These are phyloP conservation scores for Euphrasia confusa DNA, from an alignment of 257 asterid genomes.

Conservation along the genomic window DNA sequence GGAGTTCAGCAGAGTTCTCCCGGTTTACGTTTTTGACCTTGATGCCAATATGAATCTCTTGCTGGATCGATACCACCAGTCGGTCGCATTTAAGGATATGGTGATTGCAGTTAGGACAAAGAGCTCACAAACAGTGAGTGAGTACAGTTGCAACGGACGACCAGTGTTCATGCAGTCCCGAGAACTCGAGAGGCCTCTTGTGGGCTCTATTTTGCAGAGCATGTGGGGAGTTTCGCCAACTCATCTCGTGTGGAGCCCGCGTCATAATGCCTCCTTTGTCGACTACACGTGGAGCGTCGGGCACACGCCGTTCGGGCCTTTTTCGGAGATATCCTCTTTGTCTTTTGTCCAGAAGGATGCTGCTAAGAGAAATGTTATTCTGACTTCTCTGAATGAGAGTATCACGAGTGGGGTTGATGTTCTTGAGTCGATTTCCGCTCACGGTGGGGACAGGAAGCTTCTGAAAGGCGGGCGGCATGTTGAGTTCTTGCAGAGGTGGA, in stretches of 20 bases:
- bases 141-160: slow-evolving; percentile 78
- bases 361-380: slow-evolving; percentile 77
- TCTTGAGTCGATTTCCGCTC: slow-evolving; percentile 65
- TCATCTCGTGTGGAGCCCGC: slow-evolving; percentile 84
- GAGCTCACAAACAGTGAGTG: slow-evolving; percentile 86
- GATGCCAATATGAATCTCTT: slow-evolving; percentile 50
- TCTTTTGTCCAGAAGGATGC: slow-evolving; percentile 96
- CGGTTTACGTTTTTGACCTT: slow-evolving; percentile 80
- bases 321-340: slow-evolving; percentile 68
- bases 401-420: slow-evolving; percentile 65
- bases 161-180: slow-evolving; percentile 79
- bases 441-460: slow-evolving; percentile 82
- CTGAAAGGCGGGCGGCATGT: slow-evolving; percentile 46
- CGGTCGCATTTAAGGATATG: slow-evolving; percentile 92
- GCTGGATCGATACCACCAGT: slow-evolving; percentile 89
- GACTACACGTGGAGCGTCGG: slow-evolving; percentile 96
- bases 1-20: slow-evolving; percentile 71
- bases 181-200: slow-evolving; percentile 79
- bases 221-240: slow-evolving; percentile 98
- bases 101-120: slow-evolving; percentile 83
- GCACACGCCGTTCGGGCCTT: slow-evolving; percentile 94
- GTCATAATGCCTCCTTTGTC: slow-evolving; percentile 66
- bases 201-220: slow-evolving; percentile 90
- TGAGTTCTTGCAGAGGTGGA: slow-evolving; percentile 81
- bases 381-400: slow-evolving; percentile 68